Base-by-base conservation (phyloP, 2,329 filamentous ascomycete species). In the Amylocarpus encephaloides region DNA sequence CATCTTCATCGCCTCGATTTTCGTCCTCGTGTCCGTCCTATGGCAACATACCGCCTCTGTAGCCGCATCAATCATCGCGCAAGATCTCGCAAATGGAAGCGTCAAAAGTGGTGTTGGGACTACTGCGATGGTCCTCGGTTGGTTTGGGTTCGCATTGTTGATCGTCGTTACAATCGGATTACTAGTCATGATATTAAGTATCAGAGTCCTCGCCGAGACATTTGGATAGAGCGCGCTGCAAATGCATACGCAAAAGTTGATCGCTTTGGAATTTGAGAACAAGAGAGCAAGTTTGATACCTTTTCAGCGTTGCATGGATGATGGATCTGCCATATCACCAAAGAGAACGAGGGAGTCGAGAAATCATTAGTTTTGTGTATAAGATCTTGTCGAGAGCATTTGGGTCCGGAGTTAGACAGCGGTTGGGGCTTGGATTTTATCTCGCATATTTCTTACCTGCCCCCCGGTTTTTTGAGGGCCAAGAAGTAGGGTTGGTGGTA, bases 41-140 rank as follows among this genome's bases (percentile, higher is more conserved):
- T 93, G 88, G 88, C 88, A 94, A 66, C 93, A 98, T 64, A 98
- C 93, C 5, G 93, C 93, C 0, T 96, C 92, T 0, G 93, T 98
- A 0, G 92, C 92, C 32, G 93, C 93, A 18, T 90, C 89, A 53
- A 87, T 94, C 58, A 91, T 98, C 58, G 89, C 91, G 1, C 88
- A 95, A 74, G 90, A 95, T 65, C 80, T 96, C 59, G 91, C 86
- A 33, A 96, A 96, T 67, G 91, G 91, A 39, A 88, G 84, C 58
- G 88, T 96, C 50, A 82, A 78, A 67, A 88, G 85, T 50, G 91
- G 91, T 32, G 89, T 96, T 11, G 91, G 91, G n/a, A 91, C 88
- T 43, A 88, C 85, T 35, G 92, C 93, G 50, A 97, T 98, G 88
- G 88, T 96, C 15, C 77, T 98, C 64, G 93, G 93, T 52, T 98